Evolutionary conservation across 139 green algal species (phyloP).

Genomic region (Zygnema cylindricum): DNA sequence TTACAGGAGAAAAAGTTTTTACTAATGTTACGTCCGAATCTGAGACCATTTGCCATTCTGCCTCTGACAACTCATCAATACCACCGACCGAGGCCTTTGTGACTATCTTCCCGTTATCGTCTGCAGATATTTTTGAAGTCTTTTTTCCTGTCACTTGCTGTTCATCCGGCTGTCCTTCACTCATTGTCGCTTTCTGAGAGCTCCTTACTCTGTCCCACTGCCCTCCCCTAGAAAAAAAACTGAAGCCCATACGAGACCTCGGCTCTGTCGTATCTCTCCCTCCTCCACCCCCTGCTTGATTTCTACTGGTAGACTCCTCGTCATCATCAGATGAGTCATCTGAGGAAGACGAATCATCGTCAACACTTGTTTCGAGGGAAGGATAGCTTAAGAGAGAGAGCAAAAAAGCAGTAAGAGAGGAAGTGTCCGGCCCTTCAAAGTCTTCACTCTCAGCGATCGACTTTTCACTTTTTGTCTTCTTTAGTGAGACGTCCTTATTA

Average conservation of each 20-base stretch:
- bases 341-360: background rate
- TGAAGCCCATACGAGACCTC: background rate
- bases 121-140: too few species aligned
- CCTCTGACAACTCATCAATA: conserved; percentile 12
- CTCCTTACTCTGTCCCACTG: conserved; percentile 6
- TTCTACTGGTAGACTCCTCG: conserved; percentile 8
- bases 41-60: conserved; percentile 19
- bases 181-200: background rate
- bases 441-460: too few species aligned
- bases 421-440: conserved; percentile 46
- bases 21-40: background rate
- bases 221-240: conserved; percentile 21
- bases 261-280: background rate
- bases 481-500: background rate
- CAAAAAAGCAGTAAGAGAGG: conserved; percentile 36
- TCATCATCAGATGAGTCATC: conserved; percentile 8
- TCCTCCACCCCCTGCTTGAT: background rate
- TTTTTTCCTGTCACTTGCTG: too few species aligned
- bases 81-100: too few species aligned
- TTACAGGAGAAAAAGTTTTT: background rate
- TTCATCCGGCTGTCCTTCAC: too few species aligned
- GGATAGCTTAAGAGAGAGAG: conserved; percentile 37
- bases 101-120: too few species aligned
- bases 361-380: background rate
- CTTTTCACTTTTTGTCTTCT: background rate